A percentile compares a stretch with the other conserved stretches of the same genome.
phyloP scores from a whole-genome alignment of 1,284 basidiomycete genomes.

The Leccinum fuscescens region DNA sequence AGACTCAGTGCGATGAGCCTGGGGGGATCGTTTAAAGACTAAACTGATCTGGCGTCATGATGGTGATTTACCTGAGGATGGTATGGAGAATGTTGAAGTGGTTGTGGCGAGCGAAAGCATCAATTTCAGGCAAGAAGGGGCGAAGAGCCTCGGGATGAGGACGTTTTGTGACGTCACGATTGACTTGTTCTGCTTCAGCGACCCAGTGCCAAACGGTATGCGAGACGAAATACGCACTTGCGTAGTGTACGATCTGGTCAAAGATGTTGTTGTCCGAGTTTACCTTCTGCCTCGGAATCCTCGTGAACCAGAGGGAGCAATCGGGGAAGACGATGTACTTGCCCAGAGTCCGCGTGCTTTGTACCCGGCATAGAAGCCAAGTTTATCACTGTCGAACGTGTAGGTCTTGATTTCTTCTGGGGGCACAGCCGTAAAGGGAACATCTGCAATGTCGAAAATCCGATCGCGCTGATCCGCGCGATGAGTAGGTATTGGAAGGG shows the following conservation, averaged over 20 bases:
- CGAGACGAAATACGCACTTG: slow-evolving; percentile 34
- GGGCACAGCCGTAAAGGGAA: slow-evolving; percentile 53
- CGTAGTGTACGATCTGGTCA: slow-evolving; percentile 58
- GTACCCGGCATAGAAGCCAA: slow-evolving; percentile 56
- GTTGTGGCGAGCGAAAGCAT: slow-evolving; percentile 42
- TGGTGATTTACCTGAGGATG: slow-evolving; percentile 15
- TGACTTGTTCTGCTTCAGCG: slow-evolving; percentile 33
- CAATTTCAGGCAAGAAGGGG: slow-evolving; percentile 59
- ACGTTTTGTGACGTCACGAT: slow-evolving; percentile 43
- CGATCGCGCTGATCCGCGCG: slow-evolving; percentile 40
- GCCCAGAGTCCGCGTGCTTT: slow-evolving; percentile 34
- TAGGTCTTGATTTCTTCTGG: slow-evolving; percentile 47
- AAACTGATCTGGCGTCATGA: background rate
- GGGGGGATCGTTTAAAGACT: background rate
- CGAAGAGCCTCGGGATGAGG: slow-evolving; percentile 47
- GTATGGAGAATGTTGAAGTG: slow-evolving; percentile 7
- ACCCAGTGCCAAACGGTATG: background rate
- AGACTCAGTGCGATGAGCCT: slow-evolving; percentile 56
- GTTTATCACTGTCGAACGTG: slow-evolving; percentile 42
- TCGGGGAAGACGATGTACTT: slow-evolving; percentile 2
- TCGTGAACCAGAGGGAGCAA: background rate
- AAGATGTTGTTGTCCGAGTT: slow-evolving; percentile 50
- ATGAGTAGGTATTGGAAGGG: slow-evolving; percentile 1
- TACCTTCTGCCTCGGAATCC: slow-evolving; percentile 2
- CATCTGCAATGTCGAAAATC: slow-evolving; percentile 49